Percentiles rank a stretch among this genome's conserved stretches.
Evolutionary conservation across 345 rosid genomes (phyloP).

Genomic region (Noccaea caerulescens): DNA sequence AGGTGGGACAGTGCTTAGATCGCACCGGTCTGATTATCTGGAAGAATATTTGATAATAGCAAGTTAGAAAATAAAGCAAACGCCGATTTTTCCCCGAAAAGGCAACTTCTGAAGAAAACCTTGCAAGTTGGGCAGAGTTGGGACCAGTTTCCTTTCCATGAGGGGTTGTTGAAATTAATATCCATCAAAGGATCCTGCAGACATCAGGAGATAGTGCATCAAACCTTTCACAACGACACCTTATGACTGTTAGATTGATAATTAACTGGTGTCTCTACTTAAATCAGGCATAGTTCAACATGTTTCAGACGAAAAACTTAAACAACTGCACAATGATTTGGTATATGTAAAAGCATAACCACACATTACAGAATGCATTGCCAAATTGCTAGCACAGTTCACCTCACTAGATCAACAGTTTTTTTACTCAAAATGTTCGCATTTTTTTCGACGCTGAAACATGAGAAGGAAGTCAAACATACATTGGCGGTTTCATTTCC

Average conservation of each 20-base stretch:
- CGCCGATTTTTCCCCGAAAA: neutral
- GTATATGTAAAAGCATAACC: neutral
- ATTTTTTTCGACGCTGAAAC: conserved; percentile 28
- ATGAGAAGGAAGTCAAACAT: conserved; percentile 18
- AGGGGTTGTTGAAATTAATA: conserved; percentile 67
- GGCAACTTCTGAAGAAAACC: conserved; percentile 52
- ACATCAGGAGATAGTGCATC: conserved; percentile 19
- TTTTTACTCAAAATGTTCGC: neutral
- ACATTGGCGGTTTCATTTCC: conserved; percentile 31
- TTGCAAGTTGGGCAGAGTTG: conserved; percentile 99
- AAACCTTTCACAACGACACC: conserved; percentile 7
- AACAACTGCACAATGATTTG: neutral
- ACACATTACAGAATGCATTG: neutral
- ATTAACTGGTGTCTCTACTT: conserved; percentile 11
- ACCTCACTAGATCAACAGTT: neutral
- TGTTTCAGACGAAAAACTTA: neutral
- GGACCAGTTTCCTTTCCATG: conserved; percentile 96
- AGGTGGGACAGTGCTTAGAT: conserved; percentile 88
- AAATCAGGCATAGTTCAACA: neutral
- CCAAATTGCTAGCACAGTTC: too few species aligned
- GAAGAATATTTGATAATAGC: conserved; percentile 22
- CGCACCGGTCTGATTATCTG: conserved; percentile 97
- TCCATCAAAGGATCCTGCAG: conserved; percentile 78
- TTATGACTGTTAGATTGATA: neutral
- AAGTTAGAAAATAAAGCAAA: neutral